These are phyloP conservation scores for Russula sp. DNA, from an alignment of 768 basidiomycete genomes.

Conservation along the genomic window DNA sequence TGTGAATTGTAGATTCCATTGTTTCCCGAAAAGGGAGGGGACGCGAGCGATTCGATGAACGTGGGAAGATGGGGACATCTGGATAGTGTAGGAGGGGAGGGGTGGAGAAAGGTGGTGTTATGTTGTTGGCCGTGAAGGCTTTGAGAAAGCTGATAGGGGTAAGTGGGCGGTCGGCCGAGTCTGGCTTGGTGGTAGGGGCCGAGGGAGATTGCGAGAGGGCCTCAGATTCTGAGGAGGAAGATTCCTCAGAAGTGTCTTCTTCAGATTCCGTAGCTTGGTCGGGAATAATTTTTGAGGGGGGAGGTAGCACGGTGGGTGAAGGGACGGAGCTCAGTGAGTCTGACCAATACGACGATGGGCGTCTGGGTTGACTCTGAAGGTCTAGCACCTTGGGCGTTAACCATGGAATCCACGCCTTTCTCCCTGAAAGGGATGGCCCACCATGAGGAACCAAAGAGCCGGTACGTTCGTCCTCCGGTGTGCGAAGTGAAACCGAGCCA, in stretches of 20 bases:
- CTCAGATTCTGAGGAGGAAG: slow-evolving; percentile 24
- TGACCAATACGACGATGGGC: background rate
- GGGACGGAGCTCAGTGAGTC: background rate
- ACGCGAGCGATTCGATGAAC: slow-evolving; percentile 39
- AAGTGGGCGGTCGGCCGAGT: slow-evolving; percentile 23
- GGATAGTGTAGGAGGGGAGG: slow-evolving; percentile 40
- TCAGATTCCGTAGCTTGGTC: slow-evolving; percentile 13
- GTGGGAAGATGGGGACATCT: slow-evolving; percentile 38
- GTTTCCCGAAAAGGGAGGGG: slow-evolving; percentile 34
- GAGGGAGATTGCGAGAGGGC: slow-evolving; percentile 15
- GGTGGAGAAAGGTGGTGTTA: slow-evolving; percentile 31
- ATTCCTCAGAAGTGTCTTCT: slow-evolving; percentile 20
- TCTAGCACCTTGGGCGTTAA: slow-evolving; percentile 32
- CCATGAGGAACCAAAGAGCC: slow-evolving; percentile 28
- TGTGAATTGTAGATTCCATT: slow-evolving; percentile 41
- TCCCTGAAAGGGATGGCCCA: slow-evolving; percentile 22
- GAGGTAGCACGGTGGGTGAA: background rate
- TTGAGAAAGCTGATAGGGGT: slow-evolving; percentile 33
- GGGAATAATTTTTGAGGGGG: background rate
- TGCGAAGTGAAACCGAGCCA: slow-evolving; percentile 42
- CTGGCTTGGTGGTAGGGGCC: background rate
- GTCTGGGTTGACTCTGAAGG: background rate
- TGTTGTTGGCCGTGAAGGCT: slow-evolving; percentile 39
- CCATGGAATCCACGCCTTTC: slow-evolving; percentile 52
- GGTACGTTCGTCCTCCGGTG: slow-evolving; percentile 46